phyloP scores from a whole-genome alignment of 225 moss, liverwort and hornwort species.

The Polytrichum formosum region DNA sequence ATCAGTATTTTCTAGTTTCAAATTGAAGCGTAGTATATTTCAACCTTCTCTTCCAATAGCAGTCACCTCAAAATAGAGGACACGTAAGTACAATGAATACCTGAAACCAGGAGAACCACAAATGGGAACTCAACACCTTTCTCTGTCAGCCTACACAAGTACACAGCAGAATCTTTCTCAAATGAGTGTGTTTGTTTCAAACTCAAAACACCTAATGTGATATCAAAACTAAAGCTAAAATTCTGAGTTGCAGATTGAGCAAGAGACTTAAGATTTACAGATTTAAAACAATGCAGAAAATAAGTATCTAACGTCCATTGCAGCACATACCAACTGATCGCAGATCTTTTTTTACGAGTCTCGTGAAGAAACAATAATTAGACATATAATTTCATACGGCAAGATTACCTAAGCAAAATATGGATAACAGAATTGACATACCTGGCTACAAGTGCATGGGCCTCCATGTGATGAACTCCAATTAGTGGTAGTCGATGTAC shows the following conservation, averaged over 20 bases:
- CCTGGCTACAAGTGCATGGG: conserved; percentile 97
- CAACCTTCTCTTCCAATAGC: too few species aligned
- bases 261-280: neutral
- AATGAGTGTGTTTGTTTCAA: neutral
- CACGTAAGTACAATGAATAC: conserved; percentile 28
- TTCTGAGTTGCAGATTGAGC: neutral
- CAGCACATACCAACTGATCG: too few species aligned
- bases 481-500: conserved; percentile 73
- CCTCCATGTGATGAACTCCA: conserved; percentile 99
- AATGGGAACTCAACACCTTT: conserved; percentile 81
- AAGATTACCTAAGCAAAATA: neutral
- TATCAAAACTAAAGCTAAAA: neutral
- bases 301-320: too few species aligned
- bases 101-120: conserved; percentile 92
- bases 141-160: conserved; percentile 68
- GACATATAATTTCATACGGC: too few species aligned
- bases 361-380: too few species aligned
- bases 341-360: too few species aligned
- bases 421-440: conserved; percentile 16
- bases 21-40: too few species aligned
- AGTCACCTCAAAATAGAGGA: too few species aligned
- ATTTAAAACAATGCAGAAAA: neutral
- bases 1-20: too few species aligned
- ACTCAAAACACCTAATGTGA: neutral
- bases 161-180: neutral